phyloP scores from a whole-genome alignment of 2,329 filamentous ascomycete species.

The Colletotrichum tabaci region DNA sequence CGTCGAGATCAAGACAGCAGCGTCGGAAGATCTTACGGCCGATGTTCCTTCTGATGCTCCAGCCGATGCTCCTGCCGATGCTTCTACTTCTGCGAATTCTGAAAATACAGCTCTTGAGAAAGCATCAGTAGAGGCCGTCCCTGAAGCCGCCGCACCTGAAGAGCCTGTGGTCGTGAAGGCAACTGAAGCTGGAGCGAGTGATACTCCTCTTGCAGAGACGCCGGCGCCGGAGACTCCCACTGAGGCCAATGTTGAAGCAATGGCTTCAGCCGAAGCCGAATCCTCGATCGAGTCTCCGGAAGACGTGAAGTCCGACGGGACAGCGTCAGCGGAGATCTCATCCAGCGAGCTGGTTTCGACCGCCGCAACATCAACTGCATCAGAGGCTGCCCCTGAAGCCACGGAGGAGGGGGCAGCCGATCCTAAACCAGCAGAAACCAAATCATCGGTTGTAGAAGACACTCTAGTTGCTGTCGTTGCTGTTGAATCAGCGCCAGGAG shows the following conservation, averaged over 20 bases:
- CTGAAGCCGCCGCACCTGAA: background rate
- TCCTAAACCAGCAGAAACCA: background rate
- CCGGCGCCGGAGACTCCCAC: background rate
- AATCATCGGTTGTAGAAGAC: background rate
- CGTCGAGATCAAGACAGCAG: background rate
- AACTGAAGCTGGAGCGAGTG: background rate
- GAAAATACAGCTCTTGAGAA: background rate
- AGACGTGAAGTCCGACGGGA: background rate
- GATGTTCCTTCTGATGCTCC: background rate
- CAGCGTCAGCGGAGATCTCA: background rate
- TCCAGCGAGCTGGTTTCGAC: background rate
- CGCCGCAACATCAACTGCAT: background rate
- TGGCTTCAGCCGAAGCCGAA: constrained; percentile 3
- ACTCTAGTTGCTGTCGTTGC: background rate
- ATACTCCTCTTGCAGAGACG: background rate
- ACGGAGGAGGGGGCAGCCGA: background rate
- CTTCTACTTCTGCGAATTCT: background rate
- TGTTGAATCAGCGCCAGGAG: background rate
- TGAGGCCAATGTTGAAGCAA: background rate
- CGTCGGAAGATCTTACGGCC: background rate
- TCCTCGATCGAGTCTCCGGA: background rate
- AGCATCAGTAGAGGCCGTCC: background rate
- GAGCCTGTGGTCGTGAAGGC: background rate
- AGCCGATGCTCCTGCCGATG: background rate
- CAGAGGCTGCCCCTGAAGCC: constrained; percentile 5